Evolutionary conservation across 768 basidiomycete species (phyloP), one percentile per base, ranked within the genome.

Genomic region (Suillus sp.): DNA sequence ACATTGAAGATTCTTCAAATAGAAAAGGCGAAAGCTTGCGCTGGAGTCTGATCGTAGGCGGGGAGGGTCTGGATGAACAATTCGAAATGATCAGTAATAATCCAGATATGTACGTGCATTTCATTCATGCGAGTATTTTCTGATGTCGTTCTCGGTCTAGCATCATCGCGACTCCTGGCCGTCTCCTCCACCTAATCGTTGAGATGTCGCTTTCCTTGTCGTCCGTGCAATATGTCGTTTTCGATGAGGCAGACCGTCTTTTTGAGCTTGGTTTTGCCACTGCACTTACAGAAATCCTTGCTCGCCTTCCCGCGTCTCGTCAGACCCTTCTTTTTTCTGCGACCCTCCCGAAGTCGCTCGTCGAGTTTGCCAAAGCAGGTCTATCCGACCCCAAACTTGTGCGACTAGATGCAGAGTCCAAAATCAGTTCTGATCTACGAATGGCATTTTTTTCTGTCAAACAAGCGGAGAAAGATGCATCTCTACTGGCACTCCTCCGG

Each of bases 251-350:
- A 0, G 97, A 99, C 75, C 90, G 97, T 38, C 86, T 99, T 13
- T 99, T 99, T 75, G 97, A 99, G 73, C 93, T 99, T 88, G 97
- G 97, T 34, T 99, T 99, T 75, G 92, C 93, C 69, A 87, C 89
- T 2, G 91, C 96, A 57, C 83, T 99, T 40, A 90, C 88, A 60
- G 96, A 98, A 77, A 96, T 98, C 68, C 80, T 99, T 16, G 85
- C 90, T 68, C 93, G 95, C 37, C 86, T 99, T 59, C 95, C 96
- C 14, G 64, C 87, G 0, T 84, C 87, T 16, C 88, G 97, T 37
- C 97, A 99, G 77, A 96, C 95, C 2, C 84, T 98, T 45, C 84
- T 99, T 6, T 98, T 98, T 76, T 98, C 96, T 0, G 97, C 97
- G 1, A 99, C 97, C 0, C 82, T 99, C 4, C 97, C 97, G 6